A percentile compares a stretch with the other conserved stretches of the same genome.
These are phyloP conservation scores for Fraxinus angustifolia DNA, from an alignment of 305 asterid species.

Conservation along the genomic window DNA sequence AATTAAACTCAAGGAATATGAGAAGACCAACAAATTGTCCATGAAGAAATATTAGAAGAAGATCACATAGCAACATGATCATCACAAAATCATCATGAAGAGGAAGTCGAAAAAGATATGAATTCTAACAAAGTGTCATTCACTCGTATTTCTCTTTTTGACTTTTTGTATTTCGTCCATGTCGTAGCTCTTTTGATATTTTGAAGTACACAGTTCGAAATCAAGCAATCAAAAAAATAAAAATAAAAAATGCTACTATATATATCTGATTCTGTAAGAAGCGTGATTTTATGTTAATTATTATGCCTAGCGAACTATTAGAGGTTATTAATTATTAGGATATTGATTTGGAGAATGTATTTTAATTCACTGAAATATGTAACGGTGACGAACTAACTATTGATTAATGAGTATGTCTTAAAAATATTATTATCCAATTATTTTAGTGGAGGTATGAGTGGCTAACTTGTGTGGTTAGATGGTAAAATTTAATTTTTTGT, in stretches of 20 bases:
- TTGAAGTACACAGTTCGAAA: too few species aligned
- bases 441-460: neutral
- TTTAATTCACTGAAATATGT: neutral
- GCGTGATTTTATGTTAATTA: neutral
- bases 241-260: neutral
- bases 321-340: neutral
- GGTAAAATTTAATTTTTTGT: too few species aligned
- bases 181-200: too few species aligned
- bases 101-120: neutral
- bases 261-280: too few species aligned
- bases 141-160: too few species aligned
- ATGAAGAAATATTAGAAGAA: neutral
- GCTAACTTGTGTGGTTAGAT: neutral
- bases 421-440: too few species aligned
- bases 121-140: too few species aligned
- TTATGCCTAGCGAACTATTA: neutral
- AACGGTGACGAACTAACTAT: neutral
- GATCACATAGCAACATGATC: neutral
- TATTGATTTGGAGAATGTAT: neutral
- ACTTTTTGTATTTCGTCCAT: too few species aligned
- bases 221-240: too few species aligned
- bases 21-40: neutral
- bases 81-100: neutral
- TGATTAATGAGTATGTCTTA: neutral
- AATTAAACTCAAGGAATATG: neutral